Conservation (phyloP, 108 stramenopile species). For the Nannochloropsis salina region DNA sequence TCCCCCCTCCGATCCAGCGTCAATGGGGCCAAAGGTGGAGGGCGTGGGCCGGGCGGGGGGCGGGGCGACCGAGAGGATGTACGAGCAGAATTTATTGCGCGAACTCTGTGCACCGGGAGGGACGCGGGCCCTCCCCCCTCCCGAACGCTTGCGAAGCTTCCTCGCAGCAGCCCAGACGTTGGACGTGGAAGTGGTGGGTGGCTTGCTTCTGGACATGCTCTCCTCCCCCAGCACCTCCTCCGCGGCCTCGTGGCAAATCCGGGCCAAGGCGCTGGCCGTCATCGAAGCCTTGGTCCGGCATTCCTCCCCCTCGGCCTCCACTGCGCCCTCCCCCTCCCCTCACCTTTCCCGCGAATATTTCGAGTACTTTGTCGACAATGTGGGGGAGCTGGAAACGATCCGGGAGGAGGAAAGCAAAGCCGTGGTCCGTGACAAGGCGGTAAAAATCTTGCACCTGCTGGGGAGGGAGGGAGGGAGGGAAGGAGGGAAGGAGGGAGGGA, state of each 20-base stretch:
- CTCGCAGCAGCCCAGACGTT: conserved; percentile 63
- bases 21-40: no score
- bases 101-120: conserved; percentile 89
- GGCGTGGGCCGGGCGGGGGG: conserved; percentile 48
- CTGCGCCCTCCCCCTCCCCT: not conserved
- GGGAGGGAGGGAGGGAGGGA: not conserved
- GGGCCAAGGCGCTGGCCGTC: conserved; percentile 34
- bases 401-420: not conserved
- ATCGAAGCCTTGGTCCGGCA: conserved; percentile 23
- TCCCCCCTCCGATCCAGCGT: no score
- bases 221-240: not conserved
- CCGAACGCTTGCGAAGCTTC: conserved; percentile 72
- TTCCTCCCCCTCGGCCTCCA: not conserved
- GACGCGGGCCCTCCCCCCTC: conserved; percentile 81
- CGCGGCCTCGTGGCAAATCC: conserved; percentile 22
- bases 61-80: conserved; percentile 64
- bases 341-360: not conserved
- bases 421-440: not conserved
- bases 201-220: not conserved
- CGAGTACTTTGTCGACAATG: not conserved
- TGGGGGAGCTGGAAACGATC: not conserved
- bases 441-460: not conserved
- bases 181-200: conserved; percentile 42
- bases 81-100: conserved; percentile 78
- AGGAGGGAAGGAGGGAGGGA: not conserved